Evolutionary conservation across 495 filamentous ascomycete genomes (phyloP).

Genomic region (Cairneyella variabilis): DNA sequence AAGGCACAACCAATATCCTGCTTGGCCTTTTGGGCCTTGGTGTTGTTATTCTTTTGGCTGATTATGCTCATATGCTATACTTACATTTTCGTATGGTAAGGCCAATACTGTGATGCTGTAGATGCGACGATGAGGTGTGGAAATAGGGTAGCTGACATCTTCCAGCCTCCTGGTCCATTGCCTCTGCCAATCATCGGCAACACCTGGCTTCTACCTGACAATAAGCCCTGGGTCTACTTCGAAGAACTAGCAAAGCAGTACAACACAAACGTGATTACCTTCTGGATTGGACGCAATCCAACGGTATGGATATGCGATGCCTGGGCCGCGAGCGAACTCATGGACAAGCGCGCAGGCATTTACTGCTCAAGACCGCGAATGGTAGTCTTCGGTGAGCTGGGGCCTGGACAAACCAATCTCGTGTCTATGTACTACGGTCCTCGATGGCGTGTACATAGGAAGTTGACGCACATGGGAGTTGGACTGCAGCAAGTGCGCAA

Average conservation of each 20-base stretch:
- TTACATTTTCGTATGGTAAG: slow-evolving; percentile 38
- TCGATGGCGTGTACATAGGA: slow-evolving; percentile 57
- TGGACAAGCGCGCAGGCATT: slow-evolving; percentile 54
- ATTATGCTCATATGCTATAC: slow-evolving; percentile 48
- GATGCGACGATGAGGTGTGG: too few relatives aligned
- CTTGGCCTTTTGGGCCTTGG: slow-evolving; percentile 28
- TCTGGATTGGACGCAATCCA: slow-evolving; percentile 59
- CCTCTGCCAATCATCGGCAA: slow-evolving; percentile 49
- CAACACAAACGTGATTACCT: slow-evolving; percentile 52
- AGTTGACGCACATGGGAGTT: slow-evolving; percentile 57
- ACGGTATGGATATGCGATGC: slow-evolving; percentile 65
- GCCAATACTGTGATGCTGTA: not conserved
- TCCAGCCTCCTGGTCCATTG: slow-evolving; percentile 58
- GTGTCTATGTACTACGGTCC: slow-evolving; percentile 58
- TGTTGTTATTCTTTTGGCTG: slow-evolving; percentile 31
- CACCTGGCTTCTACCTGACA: slow-evolving; percentile 53
- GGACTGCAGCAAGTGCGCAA: slow-evolving; percentile 57
- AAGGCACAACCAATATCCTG: slow-evolving; percentile 7
- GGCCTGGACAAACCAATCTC: slow-evolving; percentile 52
- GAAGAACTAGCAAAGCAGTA: slow-evolving; percentile 53
- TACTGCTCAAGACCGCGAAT: slow-evolving; percentile 51
- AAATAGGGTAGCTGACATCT: too few relatives aligned
- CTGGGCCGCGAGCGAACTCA: slow-evolving; percentile 50
- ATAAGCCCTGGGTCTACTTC: slow-evolving; percentile 65
- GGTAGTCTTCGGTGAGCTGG: slow-evolving; percentile 58